Evolutionary conservation across 2,329 filamentous ascomycete species (phyloP).

Genomic region (Penicillium olsonii): DNA sequence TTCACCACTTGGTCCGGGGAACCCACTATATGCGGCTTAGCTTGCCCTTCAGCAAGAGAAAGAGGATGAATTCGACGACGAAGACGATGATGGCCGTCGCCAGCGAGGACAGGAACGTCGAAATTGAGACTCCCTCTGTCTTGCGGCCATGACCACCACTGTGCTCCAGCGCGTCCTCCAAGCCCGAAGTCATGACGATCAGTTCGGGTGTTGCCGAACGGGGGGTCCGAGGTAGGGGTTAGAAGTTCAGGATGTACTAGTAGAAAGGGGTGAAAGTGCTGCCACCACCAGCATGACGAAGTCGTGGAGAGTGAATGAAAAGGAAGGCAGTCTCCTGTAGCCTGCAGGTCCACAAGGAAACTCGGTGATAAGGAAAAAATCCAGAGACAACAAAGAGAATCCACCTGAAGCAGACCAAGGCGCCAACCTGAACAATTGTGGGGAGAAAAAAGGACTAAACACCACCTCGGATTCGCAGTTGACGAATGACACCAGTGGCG

Average conservation of each 20-base stretch:
- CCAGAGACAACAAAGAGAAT: background rate
- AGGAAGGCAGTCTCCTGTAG: background rate
- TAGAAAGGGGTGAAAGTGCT: background rate
- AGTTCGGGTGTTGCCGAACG: slow-evolving; percentile 6
- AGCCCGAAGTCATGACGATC: slow-evolving; percentile 27
- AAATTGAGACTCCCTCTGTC: slow-evolving; percentile 39
- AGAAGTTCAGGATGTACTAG: slow-evolving; percentile 4
- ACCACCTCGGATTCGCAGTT: background rate
- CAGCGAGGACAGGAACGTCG: slow-evolving; percentile 66
- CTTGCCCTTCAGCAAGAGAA: slow-evolving; percentile 75
- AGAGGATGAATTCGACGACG: slow-evolving; percentile 64
- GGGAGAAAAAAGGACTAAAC: slow-evolving; percentile 6
- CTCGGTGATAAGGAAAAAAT: background rate
- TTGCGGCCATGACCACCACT: slow-evolving; percentile 37
- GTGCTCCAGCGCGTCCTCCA: slow-evolving; percentile 38
- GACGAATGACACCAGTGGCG: slow-evolving; percentile 35
- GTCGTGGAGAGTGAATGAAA: background rate
- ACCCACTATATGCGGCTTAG: slow-evolving; percentile 79
- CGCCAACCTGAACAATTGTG: slow-evolving; percentile 16
- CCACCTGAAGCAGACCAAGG: slow-evolving; percentile 11
- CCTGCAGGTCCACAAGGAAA: background rate
- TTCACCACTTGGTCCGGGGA: background rate
- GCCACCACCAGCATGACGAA: slow-evolving; percentile 4
- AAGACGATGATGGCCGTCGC: slow-evolving; percentile 65
- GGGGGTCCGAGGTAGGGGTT: slow-evolving; percentile 1